Conservation (phyloP, 2,329 filamentous ascomycete genomes). For the Cercospora beticola region DNA sequence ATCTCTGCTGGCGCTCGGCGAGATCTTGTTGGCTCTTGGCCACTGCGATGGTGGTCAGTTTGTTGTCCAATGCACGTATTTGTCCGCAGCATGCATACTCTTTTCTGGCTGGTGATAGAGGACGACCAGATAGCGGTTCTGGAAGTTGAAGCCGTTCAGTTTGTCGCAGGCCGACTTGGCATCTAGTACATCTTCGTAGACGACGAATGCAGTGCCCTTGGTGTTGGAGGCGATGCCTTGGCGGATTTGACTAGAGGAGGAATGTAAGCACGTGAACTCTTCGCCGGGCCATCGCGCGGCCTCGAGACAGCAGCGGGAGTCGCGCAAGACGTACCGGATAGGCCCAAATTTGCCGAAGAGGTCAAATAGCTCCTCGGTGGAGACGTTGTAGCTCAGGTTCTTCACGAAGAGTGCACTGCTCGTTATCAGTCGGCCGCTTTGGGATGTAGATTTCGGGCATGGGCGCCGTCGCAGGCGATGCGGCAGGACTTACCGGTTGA, state of each 20-base stretch:
- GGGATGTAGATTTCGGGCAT: not conserved
- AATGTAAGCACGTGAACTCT: conserved; percentile 14
- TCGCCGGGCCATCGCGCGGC: not conserved
- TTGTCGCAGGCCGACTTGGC: conserved; percentile 99
- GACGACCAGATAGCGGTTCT: conserved; percentile 96
- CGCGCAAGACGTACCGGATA: conserved; percentile 68
- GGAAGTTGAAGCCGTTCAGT: conserved; percentile 99
- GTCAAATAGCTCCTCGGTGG: conserved; percentile 95
- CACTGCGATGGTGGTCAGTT: conserved; percentile 41
- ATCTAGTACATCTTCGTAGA: conserved; percentile 99
- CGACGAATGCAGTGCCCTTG: conserved; percentile 97
- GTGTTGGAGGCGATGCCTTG: conserved; percentile 96
- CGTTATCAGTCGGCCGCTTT: conserved; percentile 24
- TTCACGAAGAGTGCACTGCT: conserved; percentile 98
- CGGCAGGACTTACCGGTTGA: conserved; percentile 64
- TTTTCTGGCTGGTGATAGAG: conserved; percentile 61
- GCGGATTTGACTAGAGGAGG: conserved; percentile 77
- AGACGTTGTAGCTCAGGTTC: conserved; percentile 99
- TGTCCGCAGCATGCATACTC: conserved; percentile 9
- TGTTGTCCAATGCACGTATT: not conserved
- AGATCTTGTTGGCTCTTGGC: conserved; percentile 72
- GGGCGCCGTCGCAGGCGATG: not conserved
- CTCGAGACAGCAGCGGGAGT: not conserved
- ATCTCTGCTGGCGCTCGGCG: conserved; percentile 88
- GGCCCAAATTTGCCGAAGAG: conserved; percentile 97